A percentile compares a stretch with the other conserved stretches of the same genome.
phyloP scores from a whole-genome alignment of 2,329 filamentous ascomycete genomes.

The Emmonsiellopsis sp. region DNA sequence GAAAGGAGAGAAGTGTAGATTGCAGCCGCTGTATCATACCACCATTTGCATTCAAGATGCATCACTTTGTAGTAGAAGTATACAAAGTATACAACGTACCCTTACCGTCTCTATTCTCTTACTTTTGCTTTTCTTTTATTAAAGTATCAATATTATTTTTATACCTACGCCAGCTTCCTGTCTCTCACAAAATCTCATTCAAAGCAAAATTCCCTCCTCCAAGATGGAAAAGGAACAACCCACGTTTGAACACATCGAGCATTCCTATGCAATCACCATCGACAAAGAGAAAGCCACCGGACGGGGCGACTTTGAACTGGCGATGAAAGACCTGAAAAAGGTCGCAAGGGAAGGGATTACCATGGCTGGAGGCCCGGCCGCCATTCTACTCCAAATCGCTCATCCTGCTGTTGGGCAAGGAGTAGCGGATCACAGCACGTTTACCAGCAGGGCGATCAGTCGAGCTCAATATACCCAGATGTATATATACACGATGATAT shows the following conservation, averaged over 20 bases:
- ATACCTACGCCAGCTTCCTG: too few species aligned
- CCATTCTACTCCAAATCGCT: constrained; percentile 20
- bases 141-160: too few species aligned
- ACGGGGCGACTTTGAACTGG: background rate
- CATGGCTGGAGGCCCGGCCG: constrained; percentile 27
- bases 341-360: constrained; percentile 28
- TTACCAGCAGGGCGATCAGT: constrained; percentile 16
- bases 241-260: background rate
- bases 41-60: too few species aligned
- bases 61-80: too few species aligned
- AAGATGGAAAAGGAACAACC: background rate
- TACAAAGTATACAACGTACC: too few species aligned
- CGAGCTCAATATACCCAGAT: constrained; percentile 17
- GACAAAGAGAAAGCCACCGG: background rate
- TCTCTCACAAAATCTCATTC: too few species aligned
- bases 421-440: constrained; percentile 17
- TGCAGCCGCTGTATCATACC: too few species aligned
- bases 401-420: constrained; percentile 19
- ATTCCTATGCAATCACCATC: background rate
- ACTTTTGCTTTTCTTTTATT: too few species aligned
- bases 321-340: constrained; percentile 8
- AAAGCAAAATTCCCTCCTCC: background rate
- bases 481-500: constrained; percentile 14
- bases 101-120: too few species aligned
- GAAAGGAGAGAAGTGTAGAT: too few species aligned